These are phyloP conservation scores for Boletus sp. DNA, from an alignment of 768 basidiomycete genomes.

Conservation along the genomic window DNA sequence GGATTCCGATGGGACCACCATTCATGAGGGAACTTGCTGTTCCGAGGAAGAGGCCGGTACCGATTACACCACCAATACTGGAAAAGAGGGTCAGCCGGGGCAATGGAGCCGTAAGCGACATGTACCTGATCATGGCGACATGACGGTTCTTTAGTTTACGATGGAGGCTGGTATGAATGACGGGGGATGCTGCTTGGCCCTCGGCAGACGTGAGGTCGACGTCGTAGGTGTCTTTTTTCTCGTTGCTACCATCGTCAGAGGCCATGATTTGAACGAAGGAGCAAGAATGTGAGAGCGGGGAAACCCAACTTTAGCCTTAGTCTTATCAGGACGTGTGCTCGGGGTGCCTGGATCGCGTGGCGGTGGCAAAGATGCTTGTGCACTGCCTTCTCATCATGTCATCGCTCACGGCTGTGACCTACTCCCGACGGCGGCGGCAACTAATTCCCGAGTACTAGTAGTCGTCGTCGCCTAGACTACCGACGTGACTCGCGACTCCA, in stretches of 20 bases:
- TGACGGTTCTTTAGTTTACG: slow-evolving; percentile 35
- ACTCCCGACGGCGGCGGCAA: no score
- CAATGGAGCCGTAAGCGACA: no score
- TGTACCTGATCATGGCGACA: slow-evolving; percentile 37
- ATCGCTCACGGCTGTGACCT: no score
- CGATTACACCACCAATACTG: slow-evolving; percentile 40
- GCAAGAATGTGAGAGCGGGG: not conserved
- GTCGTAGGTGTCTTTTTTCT: slow-evolving; percentile 1
- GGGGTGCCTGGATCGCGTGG: no score
- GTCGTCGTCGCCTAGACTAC: no score
- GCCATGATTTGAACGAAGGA: slow-evolving; percentile 6
- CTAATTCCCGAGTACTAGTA: no score
- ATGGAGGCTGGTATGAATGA: slow-evolving; percentile 12
- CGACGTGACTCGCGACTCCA: no score
- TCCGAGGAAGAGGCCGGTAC: slow-evolving; percentile 39
- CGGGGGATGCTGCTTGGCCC: not conserved
- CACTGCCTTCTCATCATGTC: no score
- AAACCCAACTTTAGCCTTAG: no score
- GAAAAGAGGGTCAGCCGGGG: not conserved
- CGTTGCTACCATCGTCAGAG: not conserved
- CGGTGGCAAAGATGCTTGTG: no score
- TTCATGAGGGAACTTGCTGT: slow-evolving; percentile 34
- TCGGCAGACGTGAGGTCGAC: slow-evolving; percentile 9
- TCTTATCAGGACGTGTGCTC: no score
- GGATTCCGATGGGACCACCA: slow-evolving; percentile 48